A percentile compares a stretch with the other conserved stretches of the same genome.
These are phyloP conservation scores for Annona squamosa DNA, from an alignment of 164 flowering plant species.

Conservation along the genomic window DNA sequence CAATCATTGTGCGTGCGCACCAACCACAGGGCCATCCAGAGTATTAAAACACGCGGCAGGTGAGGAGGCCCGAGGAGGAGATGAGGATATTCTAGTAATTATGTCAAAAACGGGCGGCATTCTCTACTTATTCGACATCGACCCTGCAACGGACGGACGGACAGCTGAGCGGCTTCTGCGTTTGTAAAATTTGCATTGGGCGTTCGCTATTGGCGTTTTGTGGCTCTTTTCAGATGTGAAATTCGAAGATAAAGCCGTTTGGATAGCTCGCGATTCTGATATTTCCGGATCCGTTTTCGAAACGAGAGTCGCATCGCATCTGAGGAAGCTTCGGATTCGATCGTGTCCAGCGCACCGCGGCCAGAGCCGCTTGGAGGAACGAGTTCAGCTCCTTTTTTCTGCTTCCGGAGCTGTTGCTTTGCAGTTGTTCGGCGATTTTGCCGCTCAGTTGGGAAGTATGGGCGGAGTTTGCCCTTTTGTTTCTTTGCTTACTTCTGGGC, in stretches of 20 bases:
- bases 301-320: not conserved
- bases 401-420: not conserved
- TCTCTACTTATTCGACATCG: not conserved
- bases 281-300: not conserved
- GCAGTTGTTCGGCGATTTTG: not conserved
- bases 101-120: not conserved
- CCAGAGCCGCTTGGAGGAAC: not conserved
- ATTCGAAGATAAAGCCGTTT: not conserved
- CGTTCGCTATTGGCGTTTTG: not conserved
- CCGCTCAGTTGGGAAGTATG: not conserved
- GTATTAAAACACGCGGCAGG: not conserved
- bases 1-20: no score
- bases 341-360: not conserved
- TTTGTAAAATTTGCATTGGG: not conserved
- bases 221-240: conserved; percentile 13
- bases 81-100: conserved; percentile 1
- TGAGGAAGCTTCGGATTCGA: not conserved
- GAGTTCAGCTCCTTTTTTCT: conserved; percentile 3
- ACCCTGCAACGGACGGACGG: conserved; percentile 3
- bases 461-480: not conserved
- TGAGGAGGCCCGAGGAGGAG: not conserved
- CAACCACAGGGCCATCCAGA: no score
- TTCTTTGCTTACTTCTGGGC: not conserved
- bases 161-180: not conserved
- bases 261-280: conserved; percentile 9